Percentiles rank a stretch among this genome's conserved stretches.
Evolutionary conservation across 78 protist species (phyloP).

Genomic region (Diacronema lutheri): DNA sequence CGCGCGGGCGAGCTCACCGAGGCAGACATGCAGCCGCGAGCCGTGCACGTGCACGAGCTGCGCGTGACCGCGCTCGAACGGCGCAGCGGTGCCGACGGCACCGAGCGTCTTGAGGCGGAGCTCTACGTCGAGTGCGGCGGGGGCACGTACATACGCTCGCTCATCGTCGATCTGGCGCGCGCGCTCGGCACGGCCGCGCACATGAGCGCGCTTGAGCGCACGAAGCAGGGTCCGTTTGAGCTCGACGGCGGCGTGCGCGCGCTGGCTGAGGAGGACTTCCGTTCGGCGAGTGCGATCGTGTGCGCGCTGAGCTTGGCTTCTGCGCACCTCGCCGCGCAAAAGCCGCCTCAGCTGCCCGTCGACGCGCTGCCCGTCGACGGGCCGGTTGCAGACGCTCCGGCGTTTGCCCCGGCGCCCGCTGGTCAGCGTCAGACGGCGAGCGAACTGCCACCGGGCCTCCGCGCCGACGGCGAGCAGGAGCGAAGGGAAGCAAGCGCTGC

Average conservation of each 20-base stretch:
- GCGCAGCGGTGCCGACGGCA: background rate
- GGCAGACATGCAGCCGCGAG: background rate
- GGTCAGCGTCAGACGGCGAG: too few species aligned
- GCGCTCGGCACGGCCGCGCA: background rate
- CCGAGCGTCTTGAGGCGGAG: background rate
- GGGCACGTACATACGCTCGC: background rate
- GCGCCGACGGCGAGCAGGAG: too few species aligned
- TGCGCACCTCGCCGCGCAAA: too few species aligned
- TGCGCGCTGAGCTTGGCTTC: too few species aligned
- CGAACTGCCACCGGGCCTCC: too few species aligned
- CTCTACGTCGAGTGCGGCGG: background rate
- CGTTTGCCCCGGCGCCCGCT: too few species aligned
- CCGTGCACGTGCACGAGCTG: background rate
- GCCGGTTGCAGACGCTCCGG: too few species aligned
- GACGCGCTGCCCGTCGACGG: too few species aligned
- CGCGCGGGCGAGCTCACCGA: slow-evolving; percentile 1
- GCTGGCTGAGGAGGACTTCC: background rate
- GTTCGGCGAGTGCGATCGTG: too few species aligned
- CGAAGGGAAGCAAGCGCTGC: too few species aligned
- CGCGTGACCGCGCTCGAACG: background rate
- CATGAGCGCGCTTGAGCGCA: background rate
- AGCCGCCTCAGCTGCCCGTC: too few species aligned
- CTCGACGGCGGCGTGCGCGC: background rate
- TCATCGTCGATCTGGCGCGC: background rate
- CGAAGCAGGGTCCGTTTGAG: background rate